A percentile compares a stretch with the other conserved stretches of the same genome.
phyloP scores from a whole-genome alignment of 352 stramenopile genomes.

The Nothophytophthora sp. region DNA sequence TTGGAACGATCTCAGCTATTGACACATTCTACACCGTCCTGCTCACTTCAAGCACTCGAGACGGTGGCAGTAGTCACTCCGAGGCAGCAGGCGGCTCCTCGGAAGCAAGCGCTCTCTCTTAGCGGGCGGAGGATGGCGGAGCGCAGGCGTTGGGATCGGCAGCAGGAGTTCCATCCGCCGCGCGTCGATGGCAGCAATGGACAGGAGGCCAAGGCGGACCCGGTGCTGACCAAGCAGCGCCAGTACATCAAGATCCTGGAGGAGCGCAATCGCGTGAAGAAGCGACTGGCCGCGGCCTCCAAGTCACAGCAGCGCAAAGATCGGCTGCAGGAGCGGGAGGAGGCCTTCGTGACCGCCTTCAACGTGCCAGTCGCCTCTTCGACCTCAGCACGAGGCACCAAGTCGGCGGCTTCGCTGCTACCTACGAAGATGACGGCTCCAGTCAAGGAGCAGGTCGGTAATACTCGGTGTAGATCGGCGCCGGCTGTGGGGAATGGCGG shows the following conservation, averaged over 20 bases:
- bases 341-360: slow-evolving; percentile 80
- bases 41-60: no score
- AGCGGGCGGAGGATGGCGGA: slow-evolving; percentile 39
- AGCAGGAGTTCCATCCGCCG: slow-evolving; percentile 24
- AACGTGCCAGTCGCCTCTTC: slow-evolving; percentile 45
- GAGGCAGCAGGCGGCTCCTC: no score
- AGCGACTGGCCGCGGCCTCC: slow-evolving; percentile 64
- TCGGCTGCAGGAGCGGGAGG: slow-evolving; percentile 58
- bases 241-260: slow-evolving; percentile 88
- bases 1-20: no score
- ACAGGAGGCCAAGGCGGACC: slow-evolving; percentile 30
- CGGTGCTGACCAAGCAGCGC: slow-evolving; percentile 72
- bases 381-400: slow-evolving; percentile 35
- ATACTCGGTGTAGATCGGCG: slow-evolving; percentile 38
- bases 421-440: slow-evolving; percentile 26
- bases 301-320: slow-evolving; percentile 68
- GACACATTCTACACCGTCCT: no score
- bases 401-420: slow-evolving; percentile 44
- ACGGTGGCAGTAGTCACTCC: no score
- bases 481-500: slow-evolving; percentile 22
- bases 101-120: no score
- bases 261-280: slow-evolving; percentile 81
- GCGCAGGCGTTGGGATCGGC: slow-evolving; percentile 53
- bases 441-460: slow-evolving; percentile 17
- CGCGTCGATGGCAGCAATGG: not conserved